Evolutionary conservation across 2,329 filamentous ascomycete species (phyloP).

Genomic region (Thielaviopsis euricoi): DNA sequence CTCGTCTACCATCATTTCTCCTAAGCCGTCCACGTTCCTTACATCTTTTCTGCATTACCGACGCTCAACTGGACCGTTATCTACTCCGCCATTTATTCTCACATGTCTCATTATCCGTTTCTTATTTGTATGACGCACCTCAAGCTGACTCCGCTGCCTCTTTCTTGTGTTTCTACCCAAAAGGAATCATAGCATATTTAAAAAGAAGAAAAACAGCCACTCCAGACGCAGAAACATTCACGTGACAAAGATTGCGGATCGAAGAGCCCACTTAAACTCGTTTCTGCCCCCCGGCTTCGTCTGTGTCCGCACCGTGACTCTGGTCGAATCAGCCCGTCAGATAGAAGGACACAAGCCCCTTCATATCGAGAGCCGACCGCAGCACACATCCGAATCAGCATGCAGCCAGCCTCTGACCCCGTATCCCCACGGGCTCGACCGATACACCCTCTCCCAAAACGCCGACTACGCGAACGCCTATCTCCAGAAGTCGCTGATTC

Average conservation of each 20-base stretch:
- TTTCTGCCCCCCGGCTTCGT: background rate
- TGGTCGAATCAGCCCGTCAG: background rate
- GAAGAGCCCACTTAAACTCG: too few relatives aligned
- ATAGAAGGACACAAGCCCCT: background rate
- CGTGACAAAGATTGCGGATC: background rate
- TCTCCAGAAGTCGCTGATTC: conserved; percentile 70
- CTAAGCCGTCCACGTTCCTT: background rate
- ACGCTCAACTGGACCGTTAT: background rate
- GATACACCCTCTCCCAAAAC: conserved; percentile 82
- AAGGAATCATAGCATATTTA: background rate
- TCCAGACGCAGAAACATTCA: background rate
- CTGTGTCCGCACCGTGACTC: background rate
- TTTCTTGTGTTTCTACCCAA: background rate
- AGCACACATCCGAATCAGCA: conserved; percentile 2
- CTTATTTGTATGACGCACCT: background rate
- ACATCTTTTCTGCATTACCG: background rate
- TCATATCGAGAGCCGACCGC: background rate
- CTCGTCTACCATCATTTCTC: background rate
- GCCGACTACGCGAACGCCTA: conserved; percentile 71
- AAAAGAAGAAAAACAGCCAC: background rate
- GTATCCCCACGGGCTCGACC: conserved; percentile 52
- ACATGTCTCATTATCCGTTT: background rate
- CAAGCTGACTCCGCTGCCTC: background rate
- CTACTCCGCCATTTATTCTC: background rate
- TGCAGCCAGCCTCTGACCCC: conserved; percentile 39